These are phyloP conservation scores for Blastobotrys apis DNA, from an alignment of 1,139 yeast species.

Conservation along the genomic window DNA sequence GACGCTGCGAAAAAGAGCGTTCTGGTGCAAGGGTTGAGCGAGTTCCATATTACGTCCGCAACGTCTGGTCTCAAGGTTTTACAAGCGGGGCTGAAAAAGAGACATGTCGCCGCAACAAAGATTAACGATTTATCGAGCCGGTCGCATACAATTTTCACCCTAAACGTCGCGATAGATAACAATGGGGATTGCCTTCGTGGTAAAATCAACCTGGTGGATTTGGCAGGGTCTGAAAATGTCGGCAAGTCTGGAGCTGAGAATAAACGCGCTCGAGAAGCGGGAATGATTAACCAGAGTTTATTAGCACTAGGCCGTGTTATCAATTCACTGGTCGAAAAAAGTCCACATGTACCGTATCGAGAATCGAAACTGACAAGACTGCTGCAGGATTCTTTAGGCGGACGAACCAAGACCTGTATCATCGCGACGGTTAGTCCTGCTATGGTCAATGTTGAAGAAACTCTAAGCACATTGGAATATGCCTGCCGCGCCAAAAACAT, in stretches of 20 bases:
- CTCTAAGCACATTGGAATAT: slow-evolving; percentile 77
- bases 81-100: slow-evolving; percentile 47
- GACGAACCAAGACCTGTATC: slow-evolving; percentile 72
- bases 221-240: slow-evolving; percentile 87
- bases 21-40: slow-evolving; percentile 49
- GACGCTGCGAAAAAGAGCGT: slow-evolving; percentile 37
- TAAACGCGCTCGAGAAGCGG: slow-evolving; percentile 82
- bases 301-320: slow-evolving; percentile 82
- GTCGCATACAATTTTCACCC: slow-evolving; percentile 71
- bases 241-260: slow-evolving; percentile 74
- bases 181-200: slow-evolving; percentile 39
- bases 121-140: slow-evolving; percentile 61
- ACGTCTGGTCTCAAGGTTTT: slow-evolving; percentile 43
- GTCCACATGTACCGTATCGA: slow-evolving; percentile 75
- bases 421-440: slow-evolving; percentile 86
- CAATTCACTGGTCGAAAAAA: slow-evolving; percentile 59
- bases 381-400: slow-evolving; percentile 80
- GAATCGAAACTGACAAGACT: slow-evolving; percentile 78
- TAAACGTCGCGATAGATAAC: slow-evolving; percentile 47
- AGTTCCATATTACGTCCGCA: slow-evolving; percentile 34
- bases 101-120: slow-evolving; percentile 65
- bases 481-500: slow-evolving; percentile 77
- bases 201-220: slow-evolving; percentile 74
- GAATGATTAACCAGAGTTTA: slow-evolving; percentile 78
- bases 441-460: slow-evolving; percentile 66